These are phyloP conservation scores for Dactylellina sp. DNA, from an alignment of 2,329 filamentous ascomycete genomes.

Conservation along the genomic window DNA sequence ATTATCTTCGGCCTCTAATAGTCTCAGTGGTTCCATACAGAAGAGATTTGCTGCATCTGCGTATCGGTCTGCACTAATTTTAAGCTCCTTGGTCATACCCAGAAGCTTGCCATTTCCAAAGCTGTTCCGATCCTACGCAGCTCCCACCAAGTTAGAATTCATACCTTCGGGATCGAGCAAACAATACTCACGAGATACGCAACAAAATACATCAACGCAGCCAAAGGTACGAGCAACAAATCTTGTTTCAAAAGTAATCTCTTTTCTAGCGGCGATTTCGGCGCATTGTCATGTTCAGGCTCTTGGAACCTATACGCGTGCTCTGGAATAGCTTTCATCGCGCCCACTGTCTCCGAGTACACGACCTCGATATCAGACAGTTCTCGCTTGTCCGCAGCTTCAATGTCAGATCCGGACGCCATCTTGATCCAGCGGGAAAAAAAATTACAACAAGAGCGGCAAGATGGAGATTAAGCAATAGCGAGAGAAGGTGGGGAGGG, in stretches of 20 bases:
- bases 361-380: slow-evolving; percentile 26
- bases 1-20: too few species aligned
- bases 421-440: too few species aligned
- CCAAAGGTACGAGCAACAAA: slow-evolving; percentile 27
- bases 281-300: slow-evolving; percentile 8
- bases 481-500: background rate
- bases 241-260: slow-evolving; percentile 38
- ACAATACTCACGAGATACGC: slow-evolving; percentile 23
- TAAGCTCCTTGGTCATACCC: slow-evolving; percentile 20
- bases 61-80: slow-evolving; percentile 21
- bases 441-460: too few species aligned
- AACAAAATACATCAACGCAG: slow-evolving; percentile 30
- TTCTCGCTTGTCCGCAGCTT: slow-evolving; percentile 18
- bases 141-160: background rate
- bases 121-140: slow-evolving; percentile 27
- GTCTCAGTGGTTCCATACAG: slow-evolving; percentile 34
- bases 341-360: slow-evolving; percentile 14
- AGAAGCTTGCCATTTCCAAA: slow-evolving; percentile 40
- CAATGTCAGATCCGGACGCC: slow-evolving; percentile 16
- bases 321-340: background rate
- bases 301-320: slow-evolving; percentile 29
- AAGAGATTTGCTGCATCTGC: slow-evolving; percentile 26
- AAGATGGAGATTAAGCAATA: background rate
- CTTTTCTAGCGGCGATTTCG: slow-evolving; percentile 13
- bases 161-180: background rate